Conservation (phyloP, 208 protist species). For the Polymyxa betae region DNA sequence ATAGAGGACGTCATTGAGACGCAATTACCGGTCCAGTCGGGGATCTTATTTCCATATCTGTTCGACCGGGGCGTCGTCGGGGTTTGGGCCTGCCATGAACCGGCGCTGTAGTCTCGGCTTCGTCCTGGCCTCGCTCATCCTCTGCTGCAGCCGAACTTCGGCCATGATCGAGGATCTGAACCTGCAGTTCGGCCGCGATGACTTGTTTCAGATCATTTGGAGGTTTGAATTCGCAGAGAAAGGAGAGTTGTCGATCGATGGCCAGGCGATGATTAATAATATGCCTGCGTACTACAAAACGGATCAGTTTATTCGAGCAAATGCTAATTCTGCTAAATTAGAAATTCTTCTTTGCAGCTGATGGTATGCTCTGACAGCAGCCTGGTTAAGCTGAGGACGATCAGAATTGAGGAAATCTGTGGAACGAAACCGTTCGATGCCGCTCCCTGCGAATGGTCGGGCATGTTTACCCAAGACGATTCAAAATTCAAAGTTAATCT, state of each 20-base stretch:
- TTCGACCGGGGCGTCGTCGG: too few relatives aligned
- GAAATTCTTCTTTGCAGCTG: slow-evolving; percentile 3
- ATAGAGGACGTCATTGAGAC: too few relatives aligned
- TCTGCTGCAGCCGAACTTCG: not conserved
- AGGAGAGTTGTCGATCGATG: not conserved
- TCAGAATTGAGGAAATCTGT: slow-evolving; percentile 26
- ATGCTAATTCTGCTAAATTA: not conserved
- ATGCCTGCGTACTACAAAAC: not conserved
- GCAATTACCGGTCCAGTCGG: too few relatives aligned
- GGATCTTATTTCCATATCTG: too few relatives aligned
- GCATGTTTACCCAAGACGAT: not conserved
- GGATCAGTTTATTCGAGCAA: not conserved
- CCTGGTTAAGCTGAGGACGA: not conserved
- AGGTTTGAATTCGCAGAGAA: slow-evolving; percentile 31
- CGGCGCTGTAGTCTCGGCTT: too few relatives aligned
- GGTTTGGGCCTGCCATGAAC: too few relatives aligned
- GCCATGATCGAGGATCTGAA: slow-evolving; percentile 1
- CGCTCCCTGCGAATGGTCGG: slow-evolving; percentile 25
- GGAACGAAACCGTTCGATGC: not conserved
- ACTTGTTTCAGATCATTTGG: slow-evolving; percentile 29
- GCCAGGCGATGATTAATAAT: not conserved
- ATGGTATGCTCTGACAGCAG: slow-evolving; percentile 29
- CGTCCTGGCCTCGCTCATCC: too few relatives aligned
- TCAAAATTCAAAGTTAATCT: not conserved
- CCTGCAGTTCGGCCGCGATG: not conserved